phyloP scores from a whole-genome alignment of 257 asterid species.

The Voacanga thouarsii region DNA sequence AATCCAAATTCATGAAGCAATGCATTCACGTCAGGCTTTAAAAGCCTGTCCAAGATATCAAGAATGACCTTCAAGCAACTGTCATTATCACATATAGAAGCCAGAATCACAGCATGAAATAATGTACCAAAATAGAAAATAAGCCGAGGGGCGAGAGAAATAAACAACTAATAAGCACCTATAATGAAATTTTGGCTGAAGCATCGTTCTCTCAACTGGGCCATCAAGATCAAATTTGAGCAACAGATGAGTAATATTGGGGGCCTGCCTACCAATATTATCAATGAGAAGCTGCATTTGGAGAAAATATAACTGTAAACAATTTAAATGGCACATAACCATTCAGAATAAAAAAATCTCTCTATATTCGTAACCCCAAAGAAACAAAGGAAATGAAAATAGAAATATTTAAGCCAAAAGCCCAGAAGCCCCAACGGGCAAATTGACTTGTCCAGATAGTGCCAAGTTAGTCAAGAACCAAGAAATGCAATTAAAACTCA shows the following conservation, averaged over 20 bases:
- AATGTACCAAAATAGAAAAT: neutral
- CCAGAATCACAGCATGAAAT: constrained; percentile 17
- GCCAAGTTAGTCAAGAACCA: neutral
- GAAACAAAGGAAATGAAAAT: neutral
- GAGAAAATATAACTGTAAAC: neutral
- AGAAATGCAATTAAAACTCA: neutral
- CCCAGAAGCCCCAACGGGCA: neutral
- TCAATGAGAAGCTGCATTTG: constrained; percentile 83
- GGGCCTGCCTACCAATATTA: constrained; percentile 80
- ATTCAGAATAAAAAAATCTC: neutral
- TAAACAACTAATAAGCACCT: constrained; percentile 42
- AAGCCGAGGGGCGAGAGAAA: neutral
- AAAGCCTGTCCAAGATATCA: constrained; percentile 71
- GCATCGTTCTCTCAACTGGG: constrained; percentile 77
- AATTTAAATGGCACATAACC: neutral
- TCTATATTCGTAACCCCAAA: neutral
- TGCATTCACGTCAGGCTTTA: constrained; percentile 81
- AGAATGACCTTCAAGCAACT: constrained; percentile 98
- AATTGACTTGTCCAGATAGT: neutral
- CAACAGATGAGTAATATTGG: constrained; percentile 78
- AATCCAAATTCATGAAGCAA: constrained; percentile 92
- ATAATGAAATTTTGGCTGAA: constrained; percentile 91
- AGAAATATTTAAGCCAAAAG: neutral
- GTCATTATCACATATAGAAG: constrained; percentile 22
- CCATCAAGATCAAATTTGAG: constrained; percentile 84